A percentile compares a stretch with the other conserved stretches of the same genome.
These are phyloP conservation scores for Flaveria floridana DNA, from an alignment of 140 eudicot genomes.

Conservation along the genomic window DNA sequence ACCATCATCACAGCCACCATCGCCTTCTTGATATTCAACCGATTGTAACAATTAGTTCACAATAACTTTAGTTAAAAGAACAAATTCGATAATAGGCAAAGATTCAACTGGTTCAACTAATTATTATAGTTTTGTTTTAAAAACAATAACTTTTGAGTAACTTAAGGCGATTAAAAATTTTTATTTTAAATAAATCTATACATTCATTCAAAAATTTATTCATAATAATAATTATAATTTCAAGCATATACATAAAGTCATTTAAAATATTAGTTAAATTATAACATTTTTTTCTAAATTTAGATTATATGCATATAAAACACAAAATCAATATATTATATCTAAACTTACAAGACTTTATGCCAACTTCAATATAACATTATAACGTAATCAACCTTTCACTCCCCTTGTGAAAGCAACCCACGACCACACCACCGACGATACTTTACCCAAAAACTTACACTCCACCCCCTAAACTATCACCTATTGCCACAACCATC, in stretches of 20 bases:
- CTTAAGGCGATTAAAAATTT: too few species aligned
- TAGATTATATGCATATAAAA: not conserved
- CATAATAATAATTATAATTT: not conserved
- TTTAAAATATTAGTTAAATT: not conserved
- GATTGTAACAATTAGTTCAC: too few species aligned
- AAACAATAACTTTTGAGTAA: too few species aligned
- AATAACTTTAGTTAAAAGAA: too few species aligned
- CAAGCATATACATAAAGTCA: not conserved
- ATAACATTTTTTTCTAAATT: not conserved
- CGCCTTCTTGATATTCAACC: too few species aligned
- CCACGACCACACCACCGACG: conserved; percentile 44
- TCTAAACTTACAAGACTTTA: conserved; percentile 18
- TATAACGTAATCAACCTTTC: conserved; percentile 29
- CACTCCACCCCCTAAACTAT: conserved; percentile 18
- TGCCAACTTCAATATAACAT: not conserved
- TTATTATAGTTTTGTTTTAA: too few species aligned
- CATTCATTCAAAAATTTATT: not conserved
- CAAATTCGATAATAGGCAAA: too few species aligned
- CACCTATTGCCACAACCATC: not conserved
- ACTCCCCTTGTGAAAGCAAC: conserved; percentile 37
- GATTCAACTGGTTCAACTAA: too few species aligned
- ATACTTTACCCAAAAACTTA: conserved; percentile 33
- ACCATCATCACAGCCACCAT: too few species aligned
- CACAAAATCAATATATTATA: conserved; percentile 1
- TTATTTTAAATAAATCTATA: not conserved